A percentile compares a stretch with the other conserved stretches of the same genome.
These are phyloP conservation scores for Uronychia binucleata DNA, from an alignment of 73 alveolate genomes.

Conservation along the genomic window DNA sequence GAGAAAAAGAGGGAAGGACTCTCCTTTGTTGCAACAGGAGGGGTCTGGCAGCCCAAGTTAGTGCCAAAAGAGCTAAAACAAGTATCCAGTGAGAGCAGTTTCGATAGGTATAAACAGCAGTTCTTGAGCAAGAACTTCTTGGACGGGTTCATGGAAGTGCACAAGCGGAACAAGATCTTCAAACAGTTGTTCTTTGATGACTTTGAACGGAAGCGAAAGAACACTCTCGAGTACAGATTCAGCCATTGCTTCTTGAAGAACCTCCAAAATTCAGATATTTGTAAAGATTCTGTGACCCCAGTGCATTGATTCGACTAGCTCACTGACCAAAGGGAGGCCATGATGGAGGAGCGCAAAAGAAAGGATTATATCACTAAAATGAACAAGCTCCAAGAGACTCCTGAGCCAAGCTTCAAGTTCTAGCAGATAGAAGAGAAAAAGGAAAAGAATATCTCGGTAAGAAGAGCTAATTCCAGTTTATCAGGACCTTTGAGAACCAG, in stretches of 20 bases:
- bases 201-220: neutral
- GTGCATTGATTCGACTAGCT: neutral
- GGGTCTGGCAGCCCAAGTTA: too few relatives aligned
- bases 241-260: neutral
- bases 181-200: neutral
- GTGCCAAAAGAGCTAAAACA: neutral
- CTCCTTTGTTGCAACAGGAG: too few relatives aligned
- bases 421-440: too few relatives aligned
- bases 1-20: neutral
- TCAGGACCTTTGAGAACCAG: neutral
- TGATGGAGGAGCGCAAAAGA: neutral
- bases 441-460: neutral
- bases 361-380: neutral
- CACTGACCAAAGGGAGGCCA: neutral
- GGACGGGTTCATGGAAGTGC: neutral
- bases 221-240: neutral
- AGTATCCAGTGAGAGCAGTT: neutral
- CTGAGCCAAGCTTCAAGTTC: neutral
- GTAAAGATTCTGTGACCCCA: neutral
- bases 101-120: neutral
- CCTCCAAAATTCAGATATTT: neutral
- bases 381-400: neutral
- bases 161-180: neutral
- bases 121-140: neutral
- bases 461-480: neutral